A percentile compares a stretch with the other conserved stretches of the same genome.
These are phyloP conservation scores for Monilinia fructicola DNA, from an alignment of 2,329 filamentous ascomycete species.

Conservation along the genomic window DNA sequence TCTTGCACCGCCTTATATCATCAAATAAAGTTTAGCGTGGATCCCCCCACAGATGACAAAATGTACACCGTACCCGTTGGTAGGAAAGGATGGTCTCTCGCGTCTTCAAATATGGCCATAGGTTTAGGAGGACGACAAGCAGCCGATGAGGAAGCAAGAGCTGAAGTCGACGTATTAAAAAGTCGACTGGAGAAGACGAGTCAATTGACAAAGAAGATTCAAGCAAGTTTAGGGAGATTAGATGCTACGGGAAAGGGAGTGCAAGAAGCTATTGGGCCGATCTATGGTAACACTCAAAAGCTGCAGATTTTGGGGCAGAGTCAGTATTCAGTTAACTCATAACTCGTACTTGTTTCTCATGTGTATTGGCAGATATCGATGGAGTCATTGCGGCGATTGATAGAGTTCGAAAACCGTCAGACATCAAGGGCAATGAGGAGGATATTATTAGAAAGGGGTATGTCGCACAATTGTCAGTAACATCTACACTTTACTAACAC, in stretches of 20 bases:
- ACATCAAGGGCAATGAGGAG: constrained; percentile 90
- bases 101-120: constrained; percentile 38
- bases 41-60: not conserved
- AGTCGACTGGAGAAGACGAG: constrained; percentile 86
- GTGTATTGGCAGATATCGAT: constrained; percentile 67
- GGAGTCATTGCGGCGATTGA: constrained; percentile 84
- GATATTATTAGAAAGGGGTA: constrained; percentile 78
- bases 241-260: constrained; percentile 89
- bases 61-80: constrained; percentile 22
- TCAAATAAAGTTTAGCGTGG: not conserved
- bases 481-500: constrained; percentile 25
- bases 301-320: constrained; percentile 84
- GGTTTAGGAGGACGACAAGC: constrained; percentile 37
- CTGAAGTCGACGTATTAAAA: constrained; percentile 69
- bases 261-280: constrained; percentile 85
- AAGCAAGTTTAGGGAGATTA: constrained; percentile 78
- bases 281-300: constrained; percentile 88
- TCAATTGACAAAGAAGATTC: constrained; percentile 91
- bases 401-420: constrained; percentile 81
- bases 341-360: not conserved
- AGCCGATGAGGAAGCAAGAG: constrained; percentile 63
- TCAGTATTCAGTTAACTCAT: constrained; percentile 43
- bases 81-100: constrained; percentile 31
- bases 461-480: not conserved
- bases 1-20: not conserved